Evolutionary conservation across 768 basidiomycete species (phyloP).

Genomic region (Mycena venus): DNA sequence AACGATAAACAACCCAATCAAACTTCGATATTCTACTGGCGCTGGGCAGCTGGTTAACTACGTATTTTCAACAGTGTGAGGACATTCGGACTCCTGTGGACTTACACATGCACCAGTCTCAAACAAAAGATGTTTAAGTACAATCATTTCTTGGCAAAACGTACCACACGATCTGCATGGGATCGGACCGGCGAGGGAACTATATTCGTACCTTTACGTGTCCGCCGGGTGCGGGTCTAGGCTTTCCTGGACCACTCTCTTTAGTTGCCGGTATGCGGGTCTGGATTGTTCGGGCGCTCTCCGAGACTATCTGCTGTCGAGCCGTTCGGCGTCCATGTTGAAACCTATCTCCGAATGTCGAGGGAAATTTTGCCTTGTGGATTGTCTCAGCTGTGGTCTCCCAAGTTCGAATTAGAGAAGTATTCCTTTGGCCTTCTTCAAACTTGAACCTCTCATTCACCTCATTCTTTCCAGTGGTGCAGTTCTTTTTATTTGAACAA

Average conservation of each 20-base stretch:
- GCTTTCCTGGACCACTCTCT: neutral
- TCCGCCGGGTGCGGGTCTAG: neutral
- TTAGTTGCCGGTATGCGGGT: neutral
- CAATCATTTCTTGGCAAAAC: neutral
- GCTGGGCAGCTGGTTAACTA: no score
- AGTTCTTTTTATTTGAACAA: neutral
- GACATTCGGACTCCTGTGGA: no score
- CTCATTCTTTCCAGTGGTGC: neutral
- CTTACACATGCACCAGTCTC: no score
- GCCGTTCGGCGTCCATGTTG: neutral
- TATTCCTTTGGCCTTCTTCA: neutral
- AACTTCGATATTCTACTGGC: no score
- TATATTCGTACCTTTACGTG: neutral
- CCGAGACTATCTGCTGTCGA: neutral
- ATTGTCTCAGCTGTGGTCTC: neutral
- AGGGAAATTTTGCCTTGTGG: neutral
- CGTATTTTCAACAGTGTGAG: no score
- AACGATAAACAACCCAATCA: no score
- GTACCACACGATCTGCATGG: neutral
- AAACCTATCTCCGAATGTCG: neutral
- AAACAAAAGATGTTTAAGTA: no score
- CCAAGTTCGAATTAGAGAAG: neutral
- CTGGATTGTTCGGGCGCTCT: neutral
- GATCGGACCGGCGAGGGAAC: neutral
- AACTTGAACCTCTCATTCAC: neutral